Evolutionary conservation across 164 flowering plant genomes (phyloP), one percentile per base, ranked within the genome.

Genomic region (Vitis cinerea): DNA sequence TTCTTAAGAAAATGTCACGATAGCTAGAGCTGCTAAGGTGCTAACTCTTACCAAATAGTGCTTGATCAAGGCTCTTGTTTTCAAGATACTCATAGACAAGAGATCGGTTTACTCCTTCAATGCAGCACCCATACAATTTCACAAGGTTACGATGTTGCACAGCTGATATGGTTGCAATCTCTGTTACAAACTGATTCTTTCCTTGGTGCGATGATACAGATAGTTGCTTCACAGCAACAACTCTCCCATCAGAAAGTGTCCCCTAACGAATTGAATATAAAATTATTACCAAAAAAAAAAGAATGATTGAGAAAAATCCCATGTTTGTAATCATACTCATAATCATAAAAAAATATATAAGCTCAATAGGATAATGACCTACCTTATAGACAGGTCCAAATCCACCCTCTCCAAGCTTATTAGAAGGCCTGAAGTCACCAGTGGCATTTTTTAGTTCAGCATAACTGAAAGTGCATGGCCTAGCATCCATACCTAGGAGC

Each of bases 391-490:
- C 98, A 55, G 97, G 86, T 68, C 98, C 97, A 78, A 93, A 93
- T 50, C 98, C 98, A 47, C 98, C 98, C 75, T 91, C 95, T 57
- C 98, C 97, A 29, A 93, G 89, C 73, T 93, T 93, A 74, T 93
- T 90, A 50, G 75, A 75, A 44, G 83, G 73, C 74, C 49, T 86
- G 67, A 93, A 93, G 70, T 86, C 88, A 48, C 82, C 76, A 9
- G 97, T 90, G 14, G 94, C 97, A 73, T 79, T 68, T 75, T 74
- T 86, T 50, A 93, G 83, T 72, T 91, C 95, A 0, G 82, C 72
- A 74, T 88, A 88, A 63, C 84, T 83, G 70, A 85, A 90, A 37
- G 89, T 93, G 77, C 81, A 74, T 53, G 95, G 88, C 72, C 61
- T 80, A 47, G 79, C 72, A 64, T 78, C 92, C 23, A 90, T 82